These are phyloP conservation scores for Rosa lucieae DNA, from an alignment of 306 rosid genomes.

Conservation along the genomic window DNA sequence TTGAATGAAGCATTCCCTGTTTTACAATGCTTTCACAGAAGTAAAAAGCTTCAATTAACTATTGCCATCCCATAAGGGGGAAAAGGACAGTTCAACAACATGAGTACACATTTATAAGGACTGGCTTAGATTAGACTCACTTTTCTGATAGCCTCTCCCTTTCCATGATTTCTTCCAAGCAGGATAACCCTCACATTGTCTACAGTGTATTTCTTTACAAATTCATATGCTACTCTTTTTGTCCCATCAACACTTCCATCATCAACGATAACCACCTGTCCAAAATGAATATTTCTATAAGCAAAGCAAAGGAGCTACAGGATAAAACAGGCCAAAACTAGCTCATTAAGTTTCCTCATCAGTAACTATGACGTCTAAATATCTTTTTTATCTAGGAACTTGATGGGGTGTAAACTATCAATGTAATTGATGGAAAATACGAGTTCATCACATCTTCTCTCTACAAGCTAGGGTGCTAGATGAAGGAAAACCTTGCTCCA, in stretches of 20 bases:
- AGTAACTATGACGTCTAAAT: neutral
- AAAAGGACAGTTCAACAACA: constrained; percentile 15
- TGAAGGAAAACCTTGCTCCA: constrained; percentile 3
- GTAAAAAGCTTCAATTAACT: constrained; percentile 68
- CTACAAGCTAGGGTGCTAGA: neutral
- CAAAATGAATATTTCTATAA: constrained; percentile 28
- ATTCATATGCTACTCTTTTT: constrained; percentile 81
- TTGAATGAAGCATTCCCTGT: constrained; percentile 99
- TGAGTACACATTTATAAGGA: constrained; percentile 15
- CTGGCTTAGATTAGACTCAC: constrained; percentile 63
- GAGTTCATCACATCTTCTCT: neutral
- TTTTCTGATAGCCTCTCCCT: constrained; percentile 98
- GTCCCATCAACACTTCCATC: constrained; percentile 95
- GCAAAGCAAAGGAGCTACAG: constrained; percentile 9
- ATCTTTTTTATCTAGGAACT: neutral
- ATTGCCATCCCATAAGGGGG: constrained; percentile 12
- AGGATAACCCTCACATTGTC: constrained; percentile 84
- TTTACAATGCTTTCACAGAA: constrained; percentile 76
- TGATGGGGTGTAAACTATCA: neutral
- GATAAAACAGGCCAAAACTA: neutral
- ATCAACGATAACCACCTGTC: constrained; percentile 81
- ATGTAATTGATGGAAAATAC: neutral
- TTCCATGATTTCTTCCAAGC: constrained; percentile 91
- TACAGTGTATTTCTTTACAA: constrained; percentile 70
- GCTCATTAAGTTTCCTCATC: neutral